Conservation (phyloP, 208 protist genomes). For the Trichomonas gallinae region DNA sequence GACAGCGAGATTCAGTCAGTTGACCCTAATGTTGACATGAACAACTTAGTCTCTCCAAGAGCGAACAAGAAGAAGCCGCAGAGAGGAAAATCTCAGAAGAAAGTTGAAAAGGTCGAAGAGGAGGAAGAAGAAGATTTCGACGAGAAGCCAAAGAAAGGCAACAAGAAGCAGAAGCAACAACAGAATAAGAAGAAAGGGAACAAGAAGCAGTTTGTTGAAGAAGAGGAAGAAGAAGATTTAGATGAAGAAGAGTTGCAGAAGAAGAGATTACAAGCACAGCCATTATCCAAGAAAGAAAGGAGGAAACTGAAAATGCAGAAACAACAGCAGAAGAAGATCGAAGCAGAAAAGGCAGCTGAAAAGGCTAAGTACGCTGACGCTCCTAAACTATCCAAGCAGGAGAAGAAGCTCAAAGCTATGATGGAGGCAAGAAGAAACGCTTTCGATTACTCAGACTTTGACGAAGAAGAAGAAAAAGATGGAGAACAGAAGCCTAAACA, state of each 20-base stretch:
- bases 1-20: neutral
- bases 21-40: neutral
- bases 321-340: neutral
- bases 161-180: neutral
- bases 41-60: neutral
- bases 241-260: neutral
- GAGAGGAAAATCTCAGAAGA: neutral
- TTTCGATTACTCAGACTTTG: neutral
- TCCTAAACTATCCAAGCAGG: neutral
- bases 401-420: neutral
- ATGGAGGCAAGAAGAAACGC: neutral
- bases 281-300: neutral
- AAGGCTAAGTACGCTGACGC: neutral
- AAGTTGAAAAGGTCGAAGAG: neutral
- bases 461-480: neutral
- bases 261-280: neutral
- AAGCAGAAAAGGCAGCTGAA: neutral
- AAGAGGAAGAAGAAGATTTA: neutral
- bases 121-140: neutral
- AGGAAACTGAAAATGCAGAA: neutral
- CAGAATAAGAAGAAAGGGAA: neutral
- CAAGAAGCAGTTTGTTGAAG: neutral
- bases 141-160: neutral
- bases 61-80: neutral
- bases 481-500: neutral